Evolutionary conservation across 1,284 basidiomycete genomes (phyloP), one percentile per base, ranked within the genome.

Genomic region (Xerocomus nothofagi): DNA sequence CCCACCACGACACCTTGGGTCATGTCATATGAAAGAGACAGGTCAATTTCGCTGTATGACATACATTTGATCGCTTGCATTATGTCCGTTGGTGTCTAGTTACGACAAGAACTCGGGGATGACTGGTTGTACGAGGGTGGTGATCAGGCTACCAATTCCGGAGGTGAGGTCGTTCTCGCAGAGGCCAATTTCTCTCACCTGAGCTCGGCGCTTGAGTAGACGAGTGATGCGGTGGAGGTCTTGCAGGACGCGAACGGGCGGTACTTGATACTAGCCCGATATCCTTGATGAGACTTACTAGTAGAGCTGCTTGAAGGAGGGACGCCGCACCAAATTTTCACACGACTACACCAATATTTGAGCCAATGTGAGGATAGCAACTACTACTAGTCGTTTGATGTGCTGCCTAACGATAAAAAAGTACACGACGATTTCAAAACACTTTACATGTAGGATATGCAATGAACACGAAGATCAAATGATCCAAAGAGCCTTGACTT

Each of bases 1-100:
- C 96, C 96, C 54, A 99, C 96, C 66, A 98, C 95, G 73, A 98
- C 96, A 79, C 92, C 91, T 92, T 56, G 49, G 38, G 56, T 50
- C 53, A 56, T 49, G 59, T 71, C 51, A 71, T 70, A 59, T 57
- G 65, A 49, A 55, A 54, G 50, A 38, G 44, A 39, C 9, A 36
- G 44, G 53, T 49, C 36, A 46, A 48, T 30, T 34, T 36, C 14
- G 10, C 8, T 44, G 49, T 34, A 44, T 31, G 32, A 69, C 73
- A 55, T 58, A 83, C 82, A 85, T 76, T 85, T 86, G 60, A 86
- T 85, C 60, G 84, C 80, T 70, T 85, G 83, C 83, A 85, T 85
- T 66, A 57, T 74, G 69, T 34, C 51, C 39, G 51, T 58, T 59
- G 51, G 52, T 4, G 55, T 60, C 51, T 54, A 53, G 52, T 52